A percentile compares a stretch with the other conserved stretches of the same genome.
Evolutionary conservation across 2,329 filamentous ascomycete species (phyloP).

Genomic region (Alternaria triticina): DNA sequence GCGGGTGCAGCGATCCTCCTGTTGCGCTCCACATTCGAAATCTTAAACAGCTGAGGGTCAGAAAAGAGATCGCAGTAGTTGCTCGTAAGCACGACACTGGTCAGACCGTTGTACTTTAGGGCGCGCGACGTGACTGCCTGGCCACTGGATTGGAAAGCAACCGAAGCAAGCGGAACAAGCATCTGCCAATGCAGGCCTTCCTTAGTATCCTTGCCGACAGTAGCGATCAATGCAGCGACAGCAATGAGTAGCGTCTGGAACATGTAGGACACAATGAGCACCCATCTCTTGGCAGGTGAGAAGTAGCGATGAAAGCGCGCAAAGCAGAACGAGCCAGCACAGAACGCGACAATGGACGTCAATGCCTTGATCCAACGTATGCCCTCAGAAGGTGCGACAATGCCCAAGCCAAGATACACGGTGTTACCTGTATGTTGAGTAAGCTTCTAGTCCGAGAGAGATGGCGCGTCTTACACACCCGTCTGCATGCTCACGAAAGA

Average conservation of each 20-base stretch:
- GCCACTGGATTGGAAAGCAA: conserved; percentile 79
- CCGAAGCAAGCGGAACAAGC: conserved; percentile 69
- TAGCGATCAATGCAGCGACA: conserved; percentile 52
- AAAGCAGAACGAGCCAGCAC: conserved; percentile 74
- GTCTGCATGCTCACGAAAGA: conserved; percentile 87
- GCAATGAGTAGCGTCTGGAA: conserved; percentile 53
- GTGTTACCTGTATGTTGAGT: conserved; percentile 65
- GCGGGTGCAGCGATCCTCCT: conserved; percentile 59
- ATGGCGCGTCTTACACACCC: conserved; percentile 54
- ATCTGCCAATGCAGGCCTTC: conserved; percentile 57
- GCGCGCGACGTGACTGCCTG: conserved; percentile 78
- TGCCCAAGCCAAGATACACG: conserved; percentile 76
- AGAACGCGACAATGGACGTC: conserved; percentile 74
- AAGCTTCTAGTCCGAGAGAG: conserved; percentile 9
- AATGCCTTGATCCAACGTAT: conserved; percentile 74
- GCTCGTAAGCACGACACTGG: conserved; percentile 80
- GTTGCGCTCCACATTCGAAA: conserved; percentile 60
- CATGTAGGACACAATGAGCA: conserved; percentile 59
- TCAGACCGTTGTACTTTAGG: conserved; percentile 72
- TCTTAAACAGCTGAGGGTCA: conserved; percentile 61
- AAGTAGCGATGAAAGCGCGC: conserved; percentile 70
- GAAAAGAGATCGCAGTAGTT: conserved; percentile 83
- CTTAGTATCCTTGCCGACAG: conserved; percentile 46
- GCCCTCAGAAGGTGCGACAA: conserved; percentile 61
- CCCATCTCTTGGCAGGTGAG: conserved; percentile 68